Percentiles rank a stretch among this genome's conserved stretches.
phyloP scores from a whole-genome alignment of 345 rosid genomes.

The Turnera subulata region DNA sequence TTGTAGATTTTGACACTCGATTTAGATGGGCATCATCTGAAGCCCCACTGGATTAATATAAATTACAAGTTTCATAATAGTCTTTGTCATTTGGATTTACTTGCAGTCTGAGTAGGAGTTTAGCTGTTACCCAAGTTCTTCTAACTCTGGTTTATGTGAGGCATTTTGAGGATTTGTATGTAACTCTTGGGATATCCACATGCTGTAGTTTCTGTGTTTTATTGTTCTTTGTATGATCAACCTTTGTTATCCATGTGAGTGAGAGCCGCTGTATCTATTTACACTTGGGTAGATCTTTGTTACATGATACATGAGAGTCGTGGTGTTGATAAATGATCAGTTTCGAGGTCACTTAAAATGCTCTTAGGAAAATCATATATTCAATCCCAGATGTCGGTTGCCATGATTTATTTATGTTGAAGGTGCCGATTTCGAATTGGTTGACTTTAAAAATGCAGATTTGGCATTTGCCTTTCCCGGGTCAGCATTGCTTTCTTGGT shows the following conservation, averaged over 20 bases:
- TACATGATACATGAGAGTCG: slow-evolving; percentile 24
- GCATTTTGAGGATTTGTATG: slow-evolving; percentile 2
- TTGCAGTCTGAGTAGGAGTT: no score
- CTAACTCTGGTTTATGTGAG: background rate
- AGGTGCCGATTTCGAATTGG: slow-evolving; percentile 93
- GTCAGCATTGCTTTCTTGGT: slow-evolving; percentile 96
- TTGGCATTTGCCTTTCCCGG: slow-evolving; percentile 74
- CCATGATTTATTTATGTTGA: slow-evolving; percentile 71
- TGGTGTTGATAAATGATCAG: slow-evolving; percentile 31
- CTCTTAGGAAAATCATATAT: slow-evolving; percentile 52
- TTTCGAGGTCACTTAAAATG: slow-evolving; percentile 40
- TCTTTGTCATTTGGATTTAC: no score
- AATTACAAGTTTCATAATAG: no score
- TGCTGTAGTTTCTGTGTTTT: slow-evolving; percentile 20
- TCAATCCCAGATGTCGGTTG: slow-evolving; percentile 69
- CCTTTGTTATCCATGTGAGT: slow-evolving; percentile 19
- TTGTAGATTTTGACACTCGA: no score
- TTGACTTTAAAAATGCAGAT: slow-evolving; percentile 99
- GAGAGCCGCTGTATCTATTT: slow-evolving; percentile 19
- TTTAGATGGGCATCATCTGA: no score
- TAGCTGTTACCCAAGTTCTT: no score
- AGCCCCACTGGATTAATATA: no score
- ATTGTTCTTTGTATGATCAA: slow-evolving; percentile 20
- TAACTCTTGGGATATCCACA: slow-evolving; percentile 17
- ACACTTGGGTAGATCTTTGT: slow-evolving; percentile 24